Base-by-base conservation (phyloP, 1,284 basidiomycete genomes). In the Tilletia caries region DNA sequence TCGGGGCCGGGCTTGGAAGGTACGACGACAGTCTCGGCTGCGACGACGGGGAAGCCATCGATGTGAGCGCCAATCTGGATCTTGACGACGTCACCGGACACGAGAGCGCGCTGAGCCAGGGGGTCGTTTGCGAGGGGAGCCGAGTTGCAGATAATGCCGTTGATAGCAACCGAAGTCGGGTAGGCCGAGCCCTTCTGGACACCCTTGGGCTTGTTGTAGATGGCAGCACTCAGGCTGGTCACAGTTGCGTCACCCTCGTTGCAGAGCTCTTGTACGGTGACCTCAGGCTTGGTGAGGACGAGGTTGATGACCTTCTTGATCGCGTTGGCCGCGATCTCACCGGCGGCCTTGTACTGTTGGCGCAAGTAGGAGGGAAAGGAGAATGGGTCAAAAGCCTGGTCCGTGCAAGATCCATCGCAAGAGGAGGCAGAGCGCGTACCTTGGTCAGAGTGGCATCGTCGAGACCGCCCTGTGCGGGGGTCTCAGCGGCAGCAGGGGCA, bases 61-160 rank as follows among this genome's bases (percentile, higher is more conserved):
- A 98, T 95, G 84, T 98, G 95, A 43, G 95, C 92, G 70, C 95
- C 95, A 73, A 97, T 86, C 85, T 95, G 92, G 75, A 98, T 86
- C 86, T 98, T 98, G 80, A 98, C 95, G 68, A 98, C 90, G 83
- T 98, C 95, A 75, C 90, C 90, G 77, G 93, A 91, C 69, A 89
- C 90, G 76, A 98, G 88, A 37, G 84, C 86, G 29, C 68, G 60
- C 46, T 69, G 67, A 70, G 77, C 92, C 70, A 85, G 84, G 27
- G 52, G 52, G 82, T 88, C 87, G 25, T 86, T 86, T 18, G 85
- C 84, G n/a, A 88, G 81, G 32, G 87, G 87, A 23, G 86, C 86
- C 81, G 86, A 87, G 84, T 88, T 86, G 78, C 86, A 86, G 67
- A 88, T 85, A 70, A 86, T 84, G 52, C 54, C 48, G 89, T 98